Base-by-base conservation (phyloP, 2,329 filamentous ascomycete species). In the Aureobasidium subglaciale region DNA sequence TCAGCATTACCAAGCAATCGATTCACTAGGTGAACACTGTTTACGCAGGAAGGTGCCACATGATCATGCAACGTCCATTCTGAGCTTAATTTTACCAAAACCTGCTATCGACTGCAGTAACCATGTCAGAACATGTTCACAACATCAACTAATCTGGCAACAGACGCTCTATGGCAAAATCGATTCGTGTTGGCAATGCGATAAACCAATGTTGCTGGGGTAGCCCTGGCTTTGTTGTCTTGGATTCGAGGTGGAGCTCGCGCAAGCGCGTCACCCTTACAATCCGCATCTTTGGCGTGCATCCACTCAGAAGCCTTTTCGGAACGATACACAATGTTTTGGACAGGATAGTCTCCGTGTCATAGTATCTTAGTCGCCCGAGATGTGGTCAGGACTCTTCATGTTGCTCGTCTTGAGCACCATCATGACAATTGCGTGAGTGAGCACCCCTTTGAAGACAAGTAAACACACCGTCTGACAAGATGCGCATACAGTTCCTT, bases 401-500 rank as follows among this genome's bases (percentile, higher is more conserved):
- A 84, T 82, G 66, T 70, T 86, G 75, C 78, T 86, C 72, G 73
- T 76, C 34, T 67, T 86, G 75, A 81, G 83, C 79, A 73, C 77
- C 60, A 76, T 85, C 61, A 86, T 86, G 83, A 82, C 79, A 59
- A 71, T 78, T 66, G 82, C 82, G 81, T 85, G 70, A 71, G 79
- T 68, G 15, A 56, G 43, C 58, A 63, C 35, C 52, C 11, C n/a
- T 60, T n/a, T 38, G 18, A 53, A 16, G 4, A 22, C 35, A 20
- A 37, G 7, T 13, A 42, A 35, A 11, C 32, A 16, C n/a, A 16
- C 30, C 18, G 3, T 25, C 46, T 50, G 22, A 50, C 46, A 37
- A 20, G 9, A 16, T 46, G 3, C 24, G 9, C 38, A 43, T 57
- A 63, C 69, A 96, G 92, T 65, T 97, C 93, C 58, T 96, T 97